These are phyloP conservation scores for Wickerhamiella pararugosa DNA, from an alignment of 1,139 yeast genomes.

Conservation along the genomic window DNA sequence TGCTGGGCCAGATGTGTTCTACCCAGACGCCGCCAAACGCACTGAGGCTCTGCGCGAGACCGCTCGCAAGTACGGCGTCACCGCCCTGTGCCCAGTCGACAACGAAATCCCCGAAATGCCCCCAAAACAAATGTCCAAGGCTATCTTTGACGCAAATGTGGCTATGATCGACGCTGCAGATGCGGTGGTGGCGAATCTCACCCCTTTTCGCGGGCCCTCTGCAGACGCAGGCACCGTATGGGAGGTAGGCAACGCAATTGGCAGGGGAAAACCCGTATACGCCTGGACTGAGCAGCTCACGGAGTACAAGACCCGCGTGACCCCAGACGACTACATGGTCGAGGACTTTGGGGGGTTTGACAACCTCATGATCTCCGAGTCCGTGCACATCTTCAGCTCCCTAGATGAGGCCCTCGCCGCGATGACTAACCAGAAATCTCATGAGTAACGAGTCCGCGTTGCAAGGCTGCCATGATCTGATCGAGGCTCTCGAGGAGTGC, in stretches of 20 bases:
- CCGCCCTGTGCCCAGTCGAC: constrained; percentile 7
- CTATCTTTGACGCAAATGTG: constrained; percentile 6
- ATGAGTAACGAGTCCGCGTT: constrained; percentile 17
- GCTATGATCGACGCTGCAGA: constrained; percentile 8
- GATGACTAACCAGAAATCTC: neutral
- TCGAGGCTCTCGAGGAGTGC: constrained; percentile 82
- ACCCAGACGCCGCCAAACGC: constrained; percentile 3
- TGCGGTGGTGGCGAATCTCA: constrained; percentile 8
- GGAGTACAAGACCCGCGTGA: constrained; percentile 4
- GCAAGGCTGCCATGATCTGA: constrained; percentile 56
- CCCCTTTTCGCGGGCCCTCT: constrained; percentile 10
- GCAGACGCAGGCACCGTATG: constrained; percentile 10
- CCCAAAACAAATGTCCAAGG: constrained; percentile 4
- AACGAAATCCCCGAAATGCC: neutral
- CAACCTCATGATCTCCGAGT: constrained; percentile 9
- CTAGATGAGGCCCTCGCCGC: constrained; percentile 7
- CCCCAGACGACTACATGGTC: constrained; percentile 1
- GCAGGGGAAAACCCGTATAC: constrained; percentile 7
- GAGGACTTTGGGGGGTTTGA: constrained; percentile 8
- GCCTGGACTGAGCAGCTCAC: constrained; percentile 4
- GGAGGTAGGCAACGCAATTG: constrained; percentile 9
- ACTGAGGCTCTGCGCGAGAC: constrained; percentile 3
- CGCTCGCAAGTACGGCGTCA: constrained; percentile 4
- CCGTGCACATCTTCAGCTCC: neutral
- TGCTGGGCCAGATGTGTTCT: constrained; percentile 10